These are phyloP conservation scores for Sorghum bicolor DNA, from an alignment of 176 grass and related monocot species.

Conservation along the genomic window Sorghum_bicolor_NCBIv3 NC_012878.2:2294001-2294500, in stretches of 20 bases:
- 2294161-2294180: neutral
- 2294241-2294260: neutral
- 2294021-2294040: neutral
- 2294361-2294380: neutral
- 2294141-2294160: neutral
- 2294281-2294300: constrained; percentile 15
- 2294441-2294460: neutral
- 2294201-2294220: neutral
- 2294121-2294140: neutral
- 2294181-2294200: neutral
- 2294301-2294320: no score
- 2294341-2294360: neutral
- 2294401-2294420: neutral
- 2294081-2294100: neutral
- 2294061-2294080: neutral
- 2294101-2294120: neutral
- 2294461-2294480: neutral
- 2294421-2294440: neutral
- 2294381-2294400: neutral
- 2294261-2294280: constrained; percentile 12
- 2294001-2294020: neutral
- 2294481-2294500: neutral
- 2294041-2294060: neutral
- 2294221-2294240: neutral
- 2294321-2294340: neutral